Base-by-base conservation (phyloP, 768 basidiomycete genomes). In the Termitomyces sp. region DNA sequence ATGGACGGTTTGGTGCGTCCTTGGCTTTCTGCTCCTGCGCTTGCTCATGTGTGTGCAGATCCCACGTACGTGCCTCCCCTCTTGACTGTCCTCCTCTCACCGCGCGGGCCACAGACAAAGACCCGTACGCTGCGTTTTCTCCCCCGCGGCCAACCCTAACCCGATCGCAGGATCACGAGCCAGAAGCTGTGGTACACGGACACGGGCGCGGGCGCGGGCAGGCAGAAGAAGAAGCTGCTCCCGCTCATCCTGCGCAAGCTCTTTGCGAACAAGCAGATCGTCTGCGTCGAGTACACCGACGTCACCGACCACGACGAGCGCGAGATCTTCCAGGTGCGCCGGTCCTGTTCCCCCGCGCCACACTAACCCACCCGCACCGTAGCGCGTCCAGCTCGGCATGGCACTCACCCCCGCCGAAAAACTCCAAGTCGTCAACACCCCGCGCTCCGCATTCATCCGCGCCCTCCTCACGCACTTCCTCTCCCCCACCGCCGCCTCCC, bases 371-470 rank as follows among this genome's bases (percentile, higher is more conserved):
- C n/a, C n/a, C n/a, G n/a, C n/a, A n/a, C 1, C 31, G 28, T 59
- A 91, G 86, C 78, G 89, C 50, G 89, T 91, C 7, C 89, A 90
- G 69, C 75, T 88, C 3, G 89, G 89, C 7, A 85, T 91, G 78
- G 87, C 89, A 0, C 73, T 90, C 31, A 90, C 87, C 2, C 52
- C 55, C 16, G 41, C 68, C 79, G 89, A 91, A 65, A 86, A 86
- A 66, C 72, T 92, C 12, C 85, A 88, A 65, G 88, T 88, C 0
- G 73, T 83, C 57, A 80, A 74, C 54, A 81, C 83, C 0, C 77
- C 82, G 0, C 81, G 84, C 58, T 75, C 85, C 1, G 58, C 66
- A 0, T 84, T 90, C 64, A 75, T 88, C 16, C 85, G 86, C n/a
- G 70, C 75, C 13, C 60, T 91, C 3, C 77, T 83, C 51, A 65